A percentile compares a stretch with the other conserved stretches of the same genome.
Conservation (phyloP, 768 basidiomycete species). For the Chlorophyllum brunneum region DNA sequence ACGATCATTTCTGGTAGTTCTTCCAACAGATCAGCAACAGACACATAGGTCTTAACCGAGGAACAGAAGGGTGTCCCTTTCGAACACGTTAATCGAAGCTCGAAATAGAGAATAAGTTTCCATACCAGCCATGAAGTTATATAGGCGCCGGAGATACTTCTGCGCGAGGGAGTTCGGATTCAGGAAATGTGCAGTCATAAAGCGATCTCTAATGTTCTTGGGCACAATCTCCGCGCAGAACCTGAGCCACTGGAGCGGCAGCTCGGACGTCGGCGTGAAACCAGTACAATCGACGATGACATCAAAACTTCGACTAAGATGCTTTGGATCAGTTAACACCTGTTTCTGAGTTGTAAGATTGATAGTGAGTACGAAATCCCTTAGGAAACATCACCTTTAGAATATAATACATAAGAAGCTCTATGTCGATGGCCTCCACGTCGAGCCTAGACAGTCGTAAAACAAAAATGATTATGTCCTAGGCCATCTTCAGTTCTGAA, state of each 20-base stretch:
- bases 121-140: constrained; percentile 61
- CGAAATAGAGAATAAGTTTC: background rate
- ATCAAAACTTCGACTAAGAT: constrained; percentile 54
- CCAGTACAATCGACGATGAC: constrained; percentile 80
- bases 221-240: constrained; percentile 75
- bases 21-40: constrained; percentile 55
- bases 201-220: constrained; percentile 59
- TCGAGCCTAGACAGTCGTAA: constrained; percentile 67
- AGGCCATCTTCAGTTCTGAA: constrained; percentile 1
- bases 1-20: constrained; percentile 49
- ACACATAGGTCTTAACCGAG: constrained; percentile 57
- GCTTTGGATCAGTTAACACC: constrained; percentile 48
- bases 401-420: constrained; percentile 73
- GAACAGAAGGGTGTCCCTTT: constrained; percentile 50
- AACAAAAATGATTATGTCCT: constrained; percentile 56
- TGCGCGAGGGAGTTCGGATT: constrained; percentile 71
- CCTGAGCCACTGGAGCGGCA: constrained; percentile 80
- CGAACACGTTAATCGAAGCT: background rate
- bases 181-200: constrained; percentile 59
- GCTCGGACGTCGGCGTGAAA: constrained; percentile 70
- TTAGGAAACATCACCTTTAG: constrained; percentile 50
- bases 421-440: constrained; percentile 76
- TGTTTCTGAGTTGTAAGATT: constrained; percentile 19
- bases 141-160: constrained; percentile 71
- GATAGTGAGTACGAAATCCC: background rate